Conservation (phyloP, 106 monocot genomes). For the Dendrobium chrysotoxum region DNA sequence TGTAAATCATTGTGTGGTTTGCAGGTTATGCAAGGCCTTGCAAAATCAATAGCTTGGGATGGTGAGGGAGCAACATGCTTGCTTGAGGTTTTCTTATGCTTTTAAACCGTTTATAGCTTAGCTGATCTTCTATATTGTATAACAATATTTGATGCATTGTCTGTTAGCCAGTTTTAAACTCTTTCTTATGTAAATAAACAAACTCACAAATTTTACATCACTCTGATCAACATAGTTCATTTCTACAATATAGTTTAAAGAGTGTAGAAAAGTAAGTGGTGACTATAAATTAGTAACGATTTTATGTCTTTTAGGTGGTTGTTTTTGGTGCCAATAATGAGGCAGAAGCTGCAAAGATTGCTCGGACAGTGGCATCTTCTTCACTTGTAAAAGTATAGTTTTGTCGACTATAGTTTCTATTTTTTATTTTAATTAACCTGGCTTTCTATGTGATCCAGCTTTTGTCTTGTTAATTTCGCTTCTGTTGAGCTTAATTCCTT, state of each 20-base stretch:
- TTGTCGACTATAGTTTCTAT: not conserved
- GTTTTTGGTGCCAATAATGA: conserved; percentile 73
- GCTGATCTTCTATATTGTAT: not conserved
- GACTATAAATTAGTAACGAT: not conserved
- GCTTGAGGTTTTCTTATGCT: conserved; percentile 65
- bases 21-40: conserved; percentile 99
- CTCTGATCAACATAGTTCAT: not conserved
- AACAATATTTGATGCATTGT: not conserved
- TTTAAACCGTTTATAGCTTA: conserved; percentile 1
- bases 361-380: conserved; percentile 90
- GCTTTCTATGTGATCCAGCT: not conserved
- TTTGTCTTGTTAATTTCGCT: not conserved
- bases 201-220: not conserved
- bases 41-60: conserved; percentile 99
- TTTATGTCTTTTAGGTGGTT: conserved; percentile 37
- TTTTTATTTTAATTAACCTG: conserved; percentile 1
- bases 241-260: not conserved
- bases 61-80: conserved; percentile 99
- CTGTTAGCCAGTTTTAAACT: not conserved
- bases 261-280: not conserved
- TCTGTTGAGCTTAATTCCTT: not conserved
- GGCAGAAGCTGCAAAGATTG: conserved; percentile 74
- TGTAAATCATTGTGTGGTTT: conserved; percentile 10
- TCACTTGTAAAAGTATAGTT: conserved; percentile 77
- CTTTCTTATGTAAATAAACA: not conserved